These are phyloP conservation scores for Asterochloris erici DNA, from an alignment of 139 green algal genomes.

Conservation along the genomic window DNA sequence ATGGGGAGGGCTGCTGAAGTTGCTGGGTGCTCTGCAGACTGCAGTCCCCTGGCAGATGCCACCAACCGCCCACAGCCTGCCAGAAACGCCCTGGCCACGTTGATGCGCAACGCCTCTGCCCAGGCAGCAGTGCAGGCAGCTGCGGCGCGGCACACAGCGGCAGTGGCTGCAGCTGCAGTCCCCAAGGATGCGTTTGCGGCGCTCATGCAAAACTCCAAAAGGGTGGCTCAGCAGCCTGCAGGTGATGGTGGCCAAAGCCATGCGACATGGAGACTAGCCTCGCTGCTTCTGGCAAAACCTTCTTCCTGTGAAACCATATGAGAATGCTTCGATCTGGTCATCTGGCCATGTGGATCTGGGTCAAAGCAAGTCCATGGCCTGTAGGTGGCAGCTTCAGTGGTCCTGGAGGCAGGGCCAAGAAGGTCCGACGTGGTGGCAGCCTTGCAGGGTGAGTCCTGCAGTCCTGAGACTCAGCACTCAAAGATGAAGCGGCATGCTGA, in stretches of 20 bases:
- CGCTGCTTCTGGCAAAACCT: neutral
- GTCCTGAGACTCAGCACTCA: neutral
- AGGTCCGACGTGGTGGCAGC: too few relatives aligned
- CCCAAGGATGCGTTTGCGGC: constrained; percentile 4
- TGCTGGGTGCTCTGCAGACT: neutral
- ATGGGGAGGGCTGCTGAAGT: neutral
- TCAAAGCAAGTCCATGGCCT: neutral
- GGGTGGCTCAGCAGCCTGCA: neutral
- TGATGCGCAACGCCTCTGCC: neutral
- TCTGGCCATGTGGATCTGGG: neutral
- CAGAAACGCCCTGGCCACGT: neutral
- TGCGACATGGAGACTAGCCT: neutral
- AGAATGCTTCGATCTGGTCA: neutral
- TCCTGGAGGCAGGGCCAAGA: neutral
- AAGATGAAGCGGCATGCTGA: neutral
- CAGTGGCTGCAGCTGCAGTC: neutral
- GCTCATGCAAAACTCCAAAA: constrained; percentile 10
- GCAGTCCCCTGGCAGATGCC: neutral
- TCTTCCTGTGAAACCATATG: neutral
- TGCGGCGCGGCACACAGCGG: neutral
- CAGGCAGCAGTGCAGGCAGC: too few relatives aligned
- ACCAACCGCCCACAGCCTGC: neutral
- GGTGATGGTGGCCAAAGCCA: neutral
- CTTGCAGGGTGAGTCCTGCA: too few relatives aligned
- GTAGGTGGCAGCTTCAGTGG: neutral